Base-by-base conservation (phyloP, 75 land plant genomes). In the Picea glauca region DNA sequence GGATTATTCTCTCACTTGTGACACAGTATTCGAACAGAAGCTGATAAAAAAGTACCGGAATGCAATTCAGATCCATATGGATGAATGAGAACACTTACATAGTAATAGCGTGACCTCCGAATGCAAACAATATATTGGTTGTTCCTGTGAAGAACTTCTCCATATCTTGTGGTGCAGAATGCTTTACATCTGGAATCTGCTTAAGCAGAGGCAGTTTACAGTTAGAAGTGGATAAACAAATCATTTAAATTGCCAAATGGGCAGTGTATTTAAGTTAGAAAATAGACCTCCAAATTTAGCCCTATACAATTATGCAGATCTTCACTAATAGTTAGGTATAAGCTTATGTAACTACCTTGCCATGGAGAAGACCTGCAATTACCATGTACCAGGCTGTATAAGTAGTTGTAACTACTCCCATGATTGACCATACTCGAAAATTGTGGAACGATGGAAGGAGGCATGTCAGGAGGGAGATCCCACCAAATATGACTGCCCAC, bases 41-140 rank as follows among this genome's bases (percentile, higher is more conserved):
- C 23, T 62, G 23, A 62, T 15, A 4, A 20, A 62, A 1, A 20
- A 60, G 6, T 62, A 8, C 5, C 8, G n/a, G 63, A 5, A 62
- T 20, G n/a, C 63, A 20, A 20, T 62, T 62, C 21, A 62, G 35
- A 43, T 23, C 12, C 26, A 43, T 13, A 17, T 5, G 23, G 75
- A 1, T 33, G 35, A 66, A 17, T 32, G 17, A 4, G 15, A 35
- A 66, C 72, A 73, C 65, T 33, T 83, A 83, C 85, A 83, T 62
- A 23, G 85, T 83, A 17, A 83, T 76, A n/a, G 85, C 85, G 76
- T 83, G 85, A n/a, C 85, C 85, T 57, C 85, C 85, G 40, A 82
- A 81, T 30, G 84, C 83, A 78, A 81, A 83, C 60, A 83, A 76
- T 30, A 83, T 74, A 58, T 83, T 83, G 21, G 85, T 83, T 50